Evolutionary conservation across 345 rosid genomes (phyloP).

Genomic region (Citrus inodora): DNA sequence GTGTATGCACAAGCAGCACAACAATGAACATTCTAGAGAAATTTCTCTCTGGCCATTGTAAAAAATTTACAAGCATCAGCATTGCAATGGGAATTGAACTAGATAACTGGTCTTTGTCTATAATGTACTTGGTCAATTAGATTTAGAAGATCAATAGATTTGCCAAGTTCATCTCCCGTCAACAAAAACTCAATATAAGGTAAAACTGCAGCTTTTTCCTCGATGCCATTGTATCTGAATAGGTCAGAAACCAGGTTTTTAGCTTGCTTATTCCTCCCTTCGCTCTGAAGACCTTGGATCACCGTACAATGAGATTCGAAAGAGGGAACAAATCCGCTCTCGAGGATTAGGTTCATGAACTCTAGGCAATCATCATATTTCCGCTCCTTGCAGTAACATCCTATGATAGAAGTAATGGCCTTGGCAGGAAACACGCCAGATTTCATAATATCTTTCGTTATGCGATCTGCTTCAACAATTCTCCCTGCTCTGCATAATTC

Average conservation of each 20-base stretch:
- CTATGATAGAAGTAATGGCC: slow-evolving; percentile 32
- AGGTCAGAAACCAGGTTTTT: slow-evolving; percentile 36
- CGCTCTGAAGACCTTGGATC: slow-evolving; percentile 32
- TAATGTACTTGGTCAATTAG: slow-evolving; percentile 20
- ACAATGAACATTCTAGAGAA: neutral
- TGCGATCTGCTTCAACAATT: slow-evolving; percentile 25
- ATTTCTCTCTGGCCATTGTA: neutral
- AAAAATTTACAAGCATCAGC: neutral
- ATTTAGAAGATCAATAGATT: slow-evolving; percentile 24
- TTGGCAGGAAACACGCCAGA: slow-evolving; percentile 29
- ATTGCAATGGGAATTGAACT: neutral
- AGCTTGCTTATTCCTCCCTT: slow-evolving; percentile 32
- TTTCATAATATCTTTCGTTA: slow-evolving; percentile 21
- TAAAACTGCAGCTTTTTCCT: slow-evolving; percentile 22
- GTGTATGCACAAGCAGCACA: neutral
- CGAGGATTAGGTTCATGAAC: slow-evolving; percentile 28
- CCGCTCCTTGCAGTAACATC: slow-evolving; percentile 29
- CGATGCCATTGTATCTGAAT: slow-evolving; percentile 25
- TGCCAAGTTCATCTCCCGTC: slow-evolving; percentile 27
- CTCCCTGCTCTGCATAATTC: slow-evolving; percentile 38
- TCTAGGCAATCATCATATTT: slow-evolving; percentile 25
- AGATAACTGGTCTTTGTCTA: slow-evolving; percentile 18
- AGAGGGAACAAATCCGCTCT: slow-evolving; percentile 34
- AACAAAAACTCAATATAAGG: slow-evolving; percentile 35
- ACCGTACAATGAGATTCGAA: slow-evolving; percentile 35